phyloP scores from a whole-genome alignment of 169 alveolate genomes.

The Toxoplasma gondii region DNA sequence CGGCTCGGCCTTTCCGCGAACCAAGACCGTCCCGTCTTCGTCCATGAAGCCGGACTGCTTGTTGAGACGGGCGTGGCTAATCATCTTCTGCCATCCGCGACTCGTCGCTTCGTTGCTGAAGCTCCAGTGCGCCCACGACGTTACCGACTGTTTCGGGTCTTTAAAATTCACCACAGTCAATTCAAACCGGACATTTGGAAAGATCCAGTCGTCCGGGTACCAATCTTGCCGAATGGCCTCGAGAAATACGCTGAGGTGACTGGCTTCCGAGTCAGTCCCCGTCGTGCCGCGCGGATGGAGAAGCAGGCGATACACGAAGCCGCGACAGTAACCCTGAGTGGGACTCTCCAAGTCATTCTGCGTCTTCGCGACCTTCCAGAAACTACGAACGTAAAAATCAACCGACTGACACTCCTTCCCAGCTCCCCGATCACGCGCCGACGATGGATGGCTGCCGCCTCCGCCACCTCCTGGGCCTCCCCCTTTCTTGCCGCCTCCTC shows the following conservation, averaged over 20 bases:
- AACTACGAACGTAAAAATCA: constrained; percentile 87
- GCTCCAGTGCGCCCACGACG: constrained; percentile 94
- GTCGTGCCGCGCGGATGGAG: constrained; percentile 91
- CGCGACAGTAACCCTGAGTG: constrained; percentile 87
- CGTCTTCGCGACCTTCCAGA: constrained; percentile 90
- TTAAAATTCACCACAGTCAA: constrained; percentile 88
- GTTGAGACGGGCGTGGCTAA: constrained; percentile 87
- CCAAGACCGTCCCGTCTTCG: constrained; percentile 89
- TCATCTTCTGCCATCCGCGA: constrained; percentile 93
- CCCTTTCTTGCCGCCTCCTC: constrained; percentile 16
- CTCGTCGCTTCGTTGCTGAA: constrained; percentile 85
- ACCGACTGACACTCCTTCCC: constrained; percentile 51
- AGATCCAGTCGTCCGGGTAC: constrained; percentile 92
- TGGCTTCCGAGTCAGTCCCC: constrained; percentile 87
- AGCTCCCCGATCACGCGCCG: background rate
- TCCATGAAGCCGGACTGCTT: constrained; percentile 89
- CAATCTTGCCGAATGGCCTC: constrained; percentile 91
- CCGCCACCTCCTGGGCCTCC: constrained; percentile 31
- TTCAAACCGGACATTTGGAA: constrained; percentile 91
- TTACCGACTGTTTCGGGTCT: constrained; percentile 88
- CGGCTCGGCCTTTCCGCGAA: constrained; percentile 92
- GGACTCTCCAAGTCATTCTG: constrained; percentile 91
- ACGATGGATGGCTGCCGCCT: background rate
- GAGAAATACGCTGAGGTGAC: constrained; percentile 87
- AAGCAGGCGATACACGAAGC: constrained; percentile 83